phyloP scores from a whole-genome alignment of 495 filamentous ascomycete species.

The Aspergillus homomorphus region DNA sequence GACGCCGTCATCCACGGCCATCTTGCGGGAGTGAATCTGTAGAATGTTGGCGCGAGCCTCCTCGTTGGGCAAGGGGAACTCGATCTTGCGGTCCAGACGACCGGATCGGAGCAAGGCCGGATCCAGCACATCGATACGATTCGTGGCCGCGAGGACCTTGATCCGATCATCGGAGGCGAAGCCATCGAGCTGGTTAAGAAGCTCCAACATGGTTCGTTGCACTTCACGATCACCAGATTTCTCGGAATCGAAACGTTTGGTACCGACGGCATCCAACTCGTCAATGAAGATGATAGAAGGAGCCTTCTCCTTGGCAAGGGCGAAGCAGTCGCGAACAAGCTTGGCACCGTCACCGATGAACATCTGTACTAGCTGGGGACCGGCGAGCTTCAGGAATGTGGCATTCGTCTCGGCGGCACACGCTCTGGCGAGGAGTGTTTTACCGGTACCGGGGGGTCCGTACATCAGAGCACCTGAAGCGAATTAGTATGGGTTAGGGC shows the following conservation, averaged over 20 bases:
- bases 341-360: slow-evolving; percentile 99
- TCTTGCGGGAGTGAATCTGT: slow-evolving; percentile 95
- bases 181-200: slow-evolving; percentile 97
- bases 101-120: slow-evolving; percentile 91
- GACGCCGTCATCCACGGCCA: slow-evolving; percentile 89
- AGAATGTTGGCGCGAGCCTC: slow-evolving; percentile 96
- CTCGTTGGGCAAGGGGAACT: slow-evolving; percentile 99
- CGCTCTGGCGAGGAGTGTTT: slow-evolving; percentile 93
- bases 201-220: slow-evolving; percentile 97
- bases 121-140: slow-evolving; percentile 96
- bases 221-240: slow-evolving; percentile 98
- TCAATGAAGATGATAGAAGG: slow-evolving; percentile 99
- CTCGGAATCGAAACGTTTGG: slow-evolving; percentile 98
- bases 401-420: slow-evolving; percentile 98
- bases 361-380: slow-evolving; percentile 99
- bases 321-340: slow-evolving; percentile 95
- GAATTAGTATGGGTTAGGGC: slow-evolving; percentile 16
- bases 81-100: slow-evolving; percentile 96
- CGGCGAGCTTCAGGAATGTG: slow-evolving; percentile 98
- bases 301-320: slow-evolving; percentile 95
- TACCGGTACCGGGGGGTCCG: slow-evolving; percentile 92
- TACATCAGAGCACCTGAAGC: slow-evolving; percentile 91
- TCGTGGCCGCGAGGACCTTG: slow-evolving; percentile 97
- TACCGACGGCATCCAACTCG: slow-evolving; percentile 94
- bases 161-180: slow-evolving; percentile 99